phyloP scores from a whole-genome alignment of 129 eudicot genomes.

The Centella asiatica region DNA sequence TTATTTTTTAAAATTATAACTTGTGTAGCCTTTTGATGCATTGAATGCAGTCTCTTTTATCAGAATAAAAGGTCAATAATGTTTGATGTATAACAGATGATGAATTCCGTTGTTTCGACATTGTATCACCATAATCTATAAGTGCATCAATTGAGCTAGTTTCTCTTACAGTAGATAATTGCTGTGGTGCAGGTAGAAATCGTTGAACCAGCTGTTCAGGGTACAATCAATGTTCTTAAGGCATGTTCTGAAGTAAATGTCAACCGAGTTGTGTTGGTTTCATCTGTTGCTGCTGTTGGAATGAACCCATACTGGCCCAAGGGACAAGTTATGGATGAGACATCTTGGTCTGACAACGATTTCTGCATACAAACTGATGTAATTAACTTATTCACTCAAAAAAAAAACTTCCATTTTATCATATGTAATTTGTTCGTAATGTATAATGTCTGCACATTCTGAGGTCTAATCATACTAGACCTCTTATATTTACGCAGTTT shows the following conservation, averaged over 20 bases:
- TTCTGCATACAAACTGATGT: slow-evolving; percentile 60
- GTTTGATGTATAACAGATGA: not conserved
- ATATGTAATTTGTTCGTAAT: not conserved
- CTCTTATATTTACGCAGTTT: not conserved
- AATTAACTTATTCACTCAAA: slow-evolving; percentile 2
- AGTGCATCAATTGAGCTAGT: not conserved
- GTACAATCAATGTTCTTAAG: slow-evolving; percentile 73
- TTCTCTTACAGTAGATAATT: not conserved
- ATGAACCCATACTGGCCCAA: slow-evolving; percentile 51
- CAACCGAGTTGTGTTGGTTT: slow-evolving; percentile 54
- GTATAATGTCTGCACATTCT: too few species aligned
- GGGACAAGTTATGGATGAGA: slow-evolving; percentile 55
- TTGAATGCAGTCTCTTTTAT: not conserved
- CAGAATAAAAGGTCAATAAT: not conserved
- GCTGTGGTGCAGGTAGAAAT: slow-evolving; percentile 53
- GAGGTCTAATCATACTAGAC: not conserved
- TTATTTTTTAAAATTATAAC: not conserved
- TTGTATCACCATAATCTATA: not conserved
- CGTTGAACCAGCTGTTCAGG: slow-evolving; percentile 75
- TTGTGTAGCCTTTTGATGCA: not conserved
- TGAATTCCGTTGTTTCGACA: too few species aligned
- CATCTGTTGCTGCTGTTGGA: slow-evolving; percentile 52
- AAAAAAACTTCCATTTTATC: not conserved
- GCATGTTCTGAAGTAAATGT: slow-evolving; percentile 67
- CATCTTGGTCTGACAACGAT: slow-evolving; percentile 74